phyloP scores from a whole-genome alignment of 768 basidiomycete species.

The Favolaschia claudopus region DNA sequence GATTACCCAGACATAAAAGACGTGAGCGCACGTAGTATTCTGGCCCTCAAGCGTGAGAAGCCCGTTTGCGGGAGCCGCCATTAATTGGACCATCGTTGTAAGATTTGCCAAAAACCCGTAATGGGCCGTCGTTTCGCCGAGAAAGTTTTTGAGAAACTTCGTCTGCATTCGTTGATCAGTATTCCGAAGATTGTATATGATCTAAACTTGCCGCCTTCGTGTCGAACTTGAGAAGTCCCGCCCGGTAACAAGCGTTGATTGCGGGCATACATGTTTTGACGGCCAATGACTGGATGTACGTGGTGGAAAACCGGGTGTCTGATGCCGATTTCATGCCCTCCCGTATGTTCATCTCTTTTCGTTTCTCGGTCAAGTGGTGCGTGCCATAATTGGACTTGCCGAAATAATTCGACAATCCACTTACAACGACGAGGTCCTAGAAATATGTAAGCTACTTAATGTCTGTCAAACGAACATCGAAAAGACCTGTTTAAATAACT shows the following conservation, averaged over 20 bases:
- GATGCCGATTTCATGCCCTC: conserved; percentile 33
- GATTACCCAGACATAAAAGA: conserved; percentile 39
- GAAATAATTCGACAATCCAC: conserved; percentile 35
- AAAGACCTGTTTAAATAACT: conserved; percentile 37
- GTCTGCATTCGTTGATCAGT: no score
- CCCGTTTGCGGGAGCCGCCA: conserved; percentile 29
- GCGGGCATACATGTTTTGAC: conserved; percentile 32
- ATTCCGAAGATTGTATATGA: no score
- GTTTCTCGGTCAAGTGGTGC: conserved; percentile 25
- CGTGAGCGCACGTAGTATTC: conserved; percentile 36
- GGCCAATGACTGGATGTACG: conserved; percentile 28
- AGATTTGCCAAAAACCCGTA: conserved; percentile 26
- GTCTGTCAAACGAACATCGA: not conserved
- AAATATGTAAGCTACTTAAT: not conserved
- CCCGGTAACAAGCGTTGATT: conserved; percentile 25
- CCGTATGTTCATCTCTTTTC: conserved; percentile 23
- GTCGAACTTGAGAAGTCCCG: conserved; percentile 28
- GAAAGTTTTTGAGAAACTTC: conserved; percentile 27
- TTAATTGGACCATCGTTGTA: conserved; percentile 23
- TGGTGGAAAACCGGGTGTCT: conserved; percentile 36
- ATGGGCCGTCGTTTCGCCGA: conserved; percentile 19
- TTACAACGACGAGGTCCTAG: conserved; percentile 29
- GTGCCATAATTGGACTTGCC: conserved; percentile 37
- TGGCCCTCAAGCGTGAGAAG: conserved; percentile 38
- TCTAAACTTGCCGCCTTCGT: conserved; percentile 32